Percentiles rank a stretch among this genome's conserved stretches.
Conservation (phyloP, 352 stramenopile genomes). For the Albugo candida region DNA sequence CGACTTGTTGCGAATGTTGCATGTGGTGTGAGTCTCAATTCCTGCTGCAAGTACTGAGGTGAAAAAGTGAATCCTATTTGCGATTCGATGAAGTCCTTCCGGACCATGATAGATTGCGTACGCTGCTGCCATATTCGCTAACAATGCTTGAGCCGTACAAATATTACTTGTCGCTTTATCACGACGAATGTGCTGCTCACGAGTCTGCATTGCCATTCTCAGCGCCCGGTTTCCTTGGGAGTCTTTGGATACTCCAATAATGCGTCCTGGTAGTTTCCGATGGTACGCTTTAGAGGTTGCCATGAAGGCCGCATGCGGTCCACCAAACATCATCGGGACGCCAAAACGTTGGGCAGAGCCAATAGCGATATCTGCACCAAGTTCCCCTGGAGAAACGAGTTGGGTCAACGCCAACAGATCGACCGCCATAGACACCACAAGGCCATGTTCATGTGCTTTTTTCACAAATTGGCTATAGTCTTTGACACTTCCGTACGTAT, state of each 20-base stretch:
- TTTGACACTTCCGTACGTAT: slow-evolving; percentile 89
- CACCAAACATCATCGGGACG: slow-evolving; percentile 98
- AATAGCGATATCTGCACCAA: slow-evolving; percentile 95
- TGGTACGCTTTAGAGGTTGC: slow-evolving; percentile 91
- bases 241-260: slow-evolving; percentile 98
- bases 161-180: slow-evolving; percentile 99
- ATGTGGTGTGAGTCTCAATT: slow-evolving; percentile 70
- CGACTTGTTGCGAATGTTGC: slow-evolving; percentile 23
- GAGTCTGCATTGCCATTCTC: slow-evolving; percentile 99
- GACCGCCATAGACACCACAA: slow-evolving; percentile 90
- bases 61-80: slow-evolving; percentile 84
- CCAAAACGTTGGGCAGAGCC: slow-evolving; percentile 97
- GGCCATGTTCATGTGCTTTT: slow-evolving; percentile 60
- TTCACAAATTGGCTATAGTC: slow-evolving; percentile 86
- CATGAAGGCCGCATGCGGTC: slow-evolving; percentile 95
- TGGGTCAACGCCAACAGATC: slow-evolving; percentile 94
- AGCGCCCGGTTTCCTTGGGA: slow-evolving; percentile 87
- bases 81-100: slow-evolving; percentile 88
- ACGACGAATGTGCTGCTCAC: slow-evolving; percentile 96
- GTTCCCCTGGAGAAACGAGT: slow-evolving; percentile 85
- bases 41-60: slow-evolving; percentile 76
- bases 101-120: slow-evolving; percentile 99
- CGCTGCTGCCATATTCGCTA: slow-evolving; percentile 96
- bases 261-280: slow-evolving; percentile 93
- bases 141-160: slow-evolving; percentile 95